These are phyloP conservation scores for Knoxdaviesia capensis DNA, from an alignment of 2,329 filamentous ascomycete species.

Conservation along the genomic window DNA sequence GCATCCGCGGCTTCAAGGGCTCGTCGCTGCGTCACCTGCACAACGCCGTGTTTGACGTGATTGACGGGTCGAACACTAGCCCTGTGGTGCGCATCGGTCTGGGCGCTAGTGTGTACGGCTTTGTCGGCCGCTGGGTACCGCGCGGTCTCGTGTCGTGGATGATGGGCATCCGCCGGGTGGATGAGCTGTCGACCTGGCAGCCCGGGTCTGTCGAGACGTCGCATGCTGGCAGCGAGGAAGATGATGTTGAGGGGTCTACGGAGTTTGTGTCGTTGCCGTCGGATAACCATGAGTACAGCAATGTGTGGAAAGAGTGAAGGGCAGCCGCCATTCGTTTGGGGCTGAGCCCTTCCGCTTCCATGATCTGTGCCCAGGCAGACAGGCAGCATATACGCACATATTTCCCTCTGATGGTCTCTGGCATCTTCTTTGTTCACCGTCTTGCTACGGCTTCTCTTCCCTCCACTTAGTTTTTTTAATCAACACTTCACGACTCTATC, in stretches of 20 bases:
- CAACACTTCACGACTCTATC: too few relatives aligned
- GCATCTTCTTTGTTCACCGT: too few relatives aligned
- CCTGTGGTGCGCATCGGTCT: constrained; percentile 61
- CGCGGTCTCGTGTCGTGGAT: constrained; percentile 72
- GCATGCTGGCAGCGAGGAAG: neutral
- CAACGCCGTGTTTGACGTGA: constrained; percentile 74
- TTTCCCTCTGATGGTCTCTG: too few relatives aligned
- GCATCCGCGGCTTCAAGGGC: constrained; percentile 40
- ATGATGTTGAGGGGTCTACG: constrained; percentile 10
- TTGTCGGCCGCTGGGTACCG: constrained; percentile 69
- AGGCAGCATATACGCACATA: too few relatives aligned
- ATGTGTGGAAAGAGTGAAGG: constrained; percentile 16
- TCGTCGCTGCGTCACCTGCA: constrained; percentile 63
- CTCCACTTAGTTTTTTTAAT: too few relatives aligned
- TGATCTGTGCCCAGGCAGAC: too few relatives aligned
- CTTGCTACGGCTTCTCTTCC: too few relatives aligned
- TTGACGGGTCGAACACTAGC: constrained; percentile 42
- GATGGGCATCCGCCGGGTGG: constrained; percentile 56
- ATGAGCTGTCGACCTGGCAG: constrained; percentile 35
- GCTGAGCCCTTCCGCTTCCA: too few relatives aligned
- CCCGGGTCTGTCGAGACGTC: too few relatives aligned
- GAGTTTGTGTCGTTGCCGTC: constrained; percentile 31
- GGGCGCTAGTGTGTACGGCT: constrained; percentile 64
- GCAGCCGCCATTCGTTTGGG: too few relatives aligned
- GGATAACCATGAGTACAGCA: constrained; percentile 10